Percentiles rank a stretch among this genome's conserved stretches.
phyloP scores from a whole-genome alignment of 75 land plant species.

The Pinus taeda region DNA sequence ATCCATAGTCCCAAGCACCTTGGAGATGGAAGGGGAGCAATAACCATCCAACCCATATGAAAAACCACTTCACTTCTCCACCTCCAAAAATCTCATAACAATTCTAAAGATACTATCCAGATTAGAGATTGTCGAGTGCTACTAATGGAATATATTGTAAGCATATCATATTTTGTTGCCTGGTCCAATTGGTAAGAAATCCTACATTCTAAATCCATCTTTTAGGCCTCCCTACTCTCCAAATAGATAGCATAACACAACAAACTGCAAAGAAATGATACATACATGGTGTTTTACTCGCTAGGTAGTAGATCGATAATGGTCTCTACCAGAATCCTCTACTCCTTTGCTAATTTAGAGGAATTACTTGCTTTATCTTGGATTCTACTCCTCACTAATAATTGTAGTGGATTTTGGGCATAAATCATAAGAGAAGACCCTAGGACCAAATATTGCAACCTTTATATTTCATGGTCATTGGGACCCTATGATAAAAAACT shows the following conservation, averaged over 20 bases:
- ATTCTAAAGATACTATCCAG: slow-evolving; percentile 73
- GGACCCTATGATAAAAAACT: slow-evolving; percentile 47
- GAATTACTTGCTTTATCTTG: not conserved
- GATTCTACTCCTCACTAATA: slow-evolving; percentile 22
- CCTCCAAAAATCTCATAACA: slow-evolving; percentile 55
- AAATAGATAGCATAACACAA: slow-evolving; percentile 81
- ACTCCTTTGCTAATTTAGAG: slow-evolving; percentile 28
- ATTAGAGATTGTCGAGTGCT: slow-evolving; percentile 61
- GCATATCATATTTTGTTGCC: slow-evolving; percentile 73
- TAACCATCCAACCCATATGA: slow-evolving; percentile 26
- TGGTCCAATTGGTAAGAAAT: slow-evolving; percentile 68
- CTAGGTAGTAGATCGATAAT: slow-evolving; percentile 44
- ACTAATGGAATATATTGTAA: slow-evolving; percentile 54
- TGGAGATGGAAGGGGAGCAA: slow-evolving; percentile 44
- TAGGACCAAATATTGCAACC: slow-evolving; percentile 50
- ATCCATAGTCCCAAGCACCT: slow-evolving; percentile 49
- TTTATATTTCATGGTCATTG: slow-evolving; percentile 55
- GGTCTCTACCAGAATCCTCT: slow-evolving; percentile 67
- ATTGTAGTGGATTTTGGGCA: slow-evolving; percentile 65
- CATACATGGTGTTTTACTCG: slow-evolving; percentile 49
- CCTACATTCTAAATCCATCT: slow-evolving; percentile 75
- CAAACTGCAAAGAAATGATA: slow-evolving; percentile 76
- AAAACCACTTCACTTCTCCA: slow-evolving; percentile 40
- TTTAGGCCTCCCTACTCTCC: slow-evolving; percentile 39
- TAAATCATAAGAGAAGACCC: slow-evolving; percentile 64